Base-by-base conservation (phyloP, 805 yeast species). In the Yamadazyma olivae region DNA sequence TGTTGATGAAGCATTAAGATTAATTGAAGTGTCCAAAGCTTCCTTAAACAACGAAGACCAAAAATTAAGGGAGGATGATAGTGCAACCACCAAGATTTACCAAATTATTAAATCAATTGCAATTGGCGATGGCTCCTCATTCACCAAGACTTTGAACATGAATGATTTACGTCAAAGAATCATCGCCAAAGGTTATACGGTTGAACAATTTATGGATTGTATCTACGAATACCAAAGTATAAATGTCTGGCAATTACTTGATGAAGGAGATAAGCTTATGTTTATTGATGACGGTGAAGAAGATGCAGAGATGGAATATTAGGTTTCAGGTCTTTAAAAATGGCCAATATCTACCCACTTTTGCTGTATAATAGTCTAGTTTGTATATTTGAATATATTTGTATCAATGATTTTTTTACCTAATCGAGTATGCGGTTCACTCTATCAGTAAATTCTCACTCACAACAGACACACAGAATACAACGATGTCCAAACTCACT, bases 1-100 rank as follows among this genome's bases (percentile, higher is more conserved):
- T 60, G 96, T 93, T 27, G 98, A 93, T 53, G 99, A 93, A 64
- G 96, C 99, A 0, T 67, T 93, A 52, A 77, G 99, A 53, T 73
- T 93, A 47, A 70, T 82, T 39, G 82, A 82, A 49, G 95, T 86
- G 10, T 87, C 96, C n/a, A 86, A 90, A 61, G 79, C 61, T 40
- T 83, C 96, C 6, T 71, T 91, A 50, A 75, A 75, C 45, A 70
- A 74, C 29, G 77, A 75, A 27, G 76, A 71, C 31, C 68, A 64
- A 42, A 66, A 66, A 34, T 65, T 63, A 19, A 60, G 69, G 27
- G 86, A 78, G 44, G 95, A 86, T 50, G 74, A 75, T 36, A 74
- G 85, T 35, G 73, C 80, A 6, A 71, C 79, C 4, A 75, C 95
- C 9, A 78, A 74, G 54, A 81, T 90, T 32, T 86, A 75, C 59